These are phyloP conservation scores for Penicillium subrubescens DNA, from an alignment of 495 filamentous ascomycete species.

Conservation along the genomic window DNA sequence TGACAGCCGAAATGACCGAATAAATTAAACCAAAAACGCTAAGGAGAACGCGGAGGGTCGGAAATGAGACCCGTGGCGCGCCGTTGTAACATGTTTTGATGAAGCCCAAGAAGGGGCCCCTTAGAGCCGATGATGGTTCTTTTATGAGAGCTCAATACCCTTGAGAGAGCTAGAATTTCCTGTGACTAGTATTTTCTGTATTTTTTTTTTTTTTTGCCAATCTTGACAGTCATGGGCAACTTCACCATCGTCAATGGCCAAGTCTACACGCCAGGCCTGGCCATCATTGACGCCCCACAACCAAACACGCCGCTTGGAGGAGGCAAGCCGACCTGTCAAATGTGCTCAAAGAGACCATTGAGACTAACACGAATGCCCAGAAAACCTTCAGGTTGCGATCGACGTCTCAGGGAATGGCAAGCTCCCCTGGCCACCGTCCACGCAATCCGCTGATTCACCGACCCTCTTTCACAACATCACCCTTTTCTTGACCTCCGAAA, in stretches of 20 bases:
- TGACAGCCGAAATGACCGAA: slow-evolving; percentile 10
- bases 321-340: slow-evolving; percentile 42
- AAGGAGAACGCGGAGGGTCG: slow-evolving; percentile 23
- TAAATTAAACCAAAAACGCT: slow-evolving; percentile 20
- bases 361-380: slow-evolving; percentile 29
- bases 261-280: slow-evolving; percentile 65
- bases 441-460: slow-evolving; percentile 35
- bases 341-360: background rate
- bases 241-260: slow-evolving; percentile 61
- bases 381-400: slow-evolving; percentile 64
- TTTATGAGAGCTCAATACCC: background rate
- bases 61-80: slow-evolving; percentile 26
- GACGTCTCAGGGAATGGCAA: slow-evolving; percentile 67
- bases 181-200: background rate
- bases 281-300: slow-evolving; percentile 64
- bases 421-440: slow-evolving; percentile 57
- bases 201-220: background rate
- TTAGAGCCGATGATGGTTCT: background rate
- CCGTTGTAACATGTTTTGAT: slow-evolving; percentile 1
- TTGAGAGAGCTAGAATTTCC: background rate
- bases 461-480: slow-evolving; percentile 63
- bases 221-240: slow-evolving; percentile 19
- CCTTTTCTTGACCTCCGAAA: slow-evolving; percentile 65
- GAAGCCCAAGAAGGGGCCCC: background rate
- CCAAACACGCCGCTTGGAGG: slow-evolving; percentile 68